Evolutionary conservation across 495 filamentous ascomycete species (phyloP), one percentile per base, ranked within the genome.

Genomic region (Staphylotrichum longicolle): DNA sequence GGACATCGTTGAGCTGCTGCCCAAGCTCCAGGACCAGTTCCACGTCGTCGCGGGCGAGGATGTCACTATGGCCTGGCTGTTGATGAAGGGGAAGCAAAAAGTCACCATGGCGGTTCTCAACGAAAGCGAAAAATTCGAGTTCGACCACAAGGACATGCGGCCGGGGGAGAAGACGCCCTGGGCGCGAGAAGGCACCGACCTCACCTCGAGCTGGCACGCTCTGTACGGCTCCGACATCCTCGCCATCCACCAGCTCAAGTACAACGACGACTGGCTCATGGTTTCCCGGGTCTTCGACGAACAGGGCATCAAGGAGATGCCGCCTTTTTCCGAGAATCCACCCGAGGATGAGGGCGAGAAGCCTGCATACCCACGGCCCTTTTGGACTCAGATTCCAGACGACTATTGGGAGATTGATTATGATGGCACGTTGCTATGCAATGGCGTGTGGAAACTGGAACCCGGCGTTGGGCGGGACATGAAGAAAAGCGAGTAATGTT

Each of bases 381-480:
- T 47, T 32, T 57, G n/a, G 10, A 47, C 27, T 3, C 12, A 20
- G 11, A 48, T 57, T 8, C 55, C 55, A 3, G 45, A 57, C 15
- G 44, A 57, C 44, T 57, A 37, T 57, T 57, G 55, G 55, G 55
- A 57, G 55, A 15, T 47, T n/a, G 55, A 57, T 30, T n/a, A 37
- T 15, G 55, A 57, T 20, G 55, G 55, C 32, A 39, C 40, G 3
- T 48, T 47, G 30, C 44, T 57, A 9, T 57, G 55, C 32, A 57
- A 57, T 39, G 55, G 55, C 32, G 20, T 57, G 32, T 57, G 55
- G 55, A 57, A 57, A 44, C 32, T 57, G 55, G 55, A 57, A 44
- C 41, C 41, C 14, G 55, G 55, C 32, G 32, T 57, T 12, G 55
- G 55, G 14, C 32, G 55, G 12, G 55, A 57, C 27, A 57, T 57